Evolutionary conservation across 2,329 filamentous ascomycete species (phyloP).

Genomic region (Fusarium chuoi): DNA sequence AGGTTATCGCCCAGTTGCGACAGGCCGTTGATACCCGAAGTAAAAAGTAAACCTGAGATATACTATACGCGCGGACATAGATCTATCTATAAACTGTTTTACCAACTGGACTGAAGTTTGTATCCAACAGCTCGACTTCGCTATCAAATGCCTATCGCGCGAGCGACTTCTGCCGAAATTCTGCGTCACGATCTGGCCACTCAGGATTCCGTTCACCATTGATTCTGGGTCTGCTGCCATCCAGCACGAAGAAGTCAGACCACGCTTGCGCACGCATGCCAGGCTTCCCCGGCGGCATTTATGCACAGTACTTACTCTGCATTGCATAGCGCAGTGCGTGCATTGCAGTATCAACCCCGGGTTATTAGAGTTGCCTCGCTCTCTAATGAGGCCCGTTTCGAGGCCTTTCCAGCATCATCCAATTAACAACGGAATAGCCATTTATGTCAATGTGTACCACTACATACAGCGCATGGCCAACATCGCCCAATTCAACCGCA

Average conservation of each 20-base stretch:
- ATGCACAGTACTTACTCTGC: constrained; percentile 7
- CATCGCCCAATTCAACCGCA: neutral
- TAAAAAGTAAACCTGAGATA: constrained; percentile 49
- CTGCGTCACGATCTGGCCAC: constrained; percentile 43
- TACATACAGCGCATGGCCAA: constrained; percentile 5
- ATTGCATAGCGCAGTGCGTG: constrained; percentile 17
- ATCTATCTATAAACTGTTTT: constrained; percentile 22
- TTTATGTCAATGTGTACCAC: neutral
- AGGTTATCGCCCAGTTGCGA: constrained; percentile 85
- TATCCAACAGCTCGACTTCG: neutral
- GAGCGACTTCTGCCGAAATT: constrained; percentile 30
- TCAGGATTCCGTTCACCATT: constrained; percentile 16
- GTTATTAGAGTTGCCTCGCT: neutral
- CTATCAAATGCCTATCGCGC: constrained; percentile 3
- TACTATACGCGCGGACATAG: neutral
- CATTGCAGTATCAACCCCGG: constrained; percentile 12
- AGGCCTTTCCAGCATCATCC: constrained; percentile 2
- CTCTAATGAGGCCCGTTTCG: neutral
- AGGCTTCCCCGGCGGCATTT: constrained; percentile 30
- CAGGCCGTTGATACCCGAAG: constrained; percentile 75
- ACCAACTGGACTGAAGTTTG: neutral
- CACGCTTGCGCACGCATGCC: constrained; percentile 34
- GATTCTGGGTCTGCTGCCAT: constrained; percentile 25
- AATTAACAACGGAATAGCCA: constrained; percentile 5
- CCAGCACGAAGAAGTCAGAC: constrained; percentile 38